phyloP scores from a whole-genome alignment of 257 asterid species.

The Solanum pinnatisectum region DNA sequence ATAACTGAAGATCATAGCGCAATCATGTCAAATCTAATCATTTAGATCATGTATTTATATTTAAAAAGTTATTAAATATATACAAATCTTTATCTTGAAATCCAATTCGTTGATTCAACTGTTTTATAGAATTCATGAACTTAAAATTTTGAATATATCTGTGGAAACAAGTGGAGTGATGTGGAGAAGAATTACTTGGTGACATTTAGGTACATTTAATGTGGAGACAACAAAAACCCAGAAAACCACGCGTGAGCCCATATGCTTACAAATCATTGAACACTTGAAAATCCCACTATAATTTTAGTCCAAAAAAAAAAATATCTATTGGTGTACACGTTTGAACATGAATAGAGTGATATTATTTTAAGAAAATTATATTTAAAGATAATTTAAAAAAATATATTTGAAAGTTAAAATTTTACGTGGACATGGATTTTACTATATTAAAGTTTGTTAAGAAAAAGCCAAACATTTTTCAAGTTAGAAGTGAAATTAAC shows the following conservation, averaged over 20 bases:
- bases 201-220: background rate
- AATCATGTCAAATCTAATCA: too few relatives aligned
- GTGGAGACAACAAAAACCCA: background rate
- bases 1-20: accelerated
- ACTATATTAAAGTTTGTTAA: background rate
- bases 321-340: too few relatives aligned
- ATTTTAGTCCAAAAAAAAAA: background rate
- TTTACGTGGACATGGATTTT: too few relatives aligned
- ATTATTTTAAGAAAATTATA: too few relatives aligned
- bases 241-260: background rate
- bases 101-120: too few relatives aligned
- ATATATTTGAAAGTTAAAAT: too few relatives aligned
- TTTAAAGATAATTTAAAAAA: background rate
- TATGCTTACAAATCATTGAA: background rate
- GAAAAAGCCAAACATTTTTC: background rate
- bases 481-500: background rate
- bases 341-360: background rate
- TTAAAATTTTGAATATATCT: background rate
- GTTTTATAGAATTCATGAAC: background rate
- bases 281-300: background rate
- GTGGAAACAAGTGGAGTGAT: background rate
- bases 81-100: too few relatives aligned
- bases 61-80: too few relatives aligned
- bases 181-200: background rate
- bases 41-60: too few relatives aligned